phyloP scores from a whole-genome alignment of 352 stramenopile species.

The Pythium dissotocum region DNA sequence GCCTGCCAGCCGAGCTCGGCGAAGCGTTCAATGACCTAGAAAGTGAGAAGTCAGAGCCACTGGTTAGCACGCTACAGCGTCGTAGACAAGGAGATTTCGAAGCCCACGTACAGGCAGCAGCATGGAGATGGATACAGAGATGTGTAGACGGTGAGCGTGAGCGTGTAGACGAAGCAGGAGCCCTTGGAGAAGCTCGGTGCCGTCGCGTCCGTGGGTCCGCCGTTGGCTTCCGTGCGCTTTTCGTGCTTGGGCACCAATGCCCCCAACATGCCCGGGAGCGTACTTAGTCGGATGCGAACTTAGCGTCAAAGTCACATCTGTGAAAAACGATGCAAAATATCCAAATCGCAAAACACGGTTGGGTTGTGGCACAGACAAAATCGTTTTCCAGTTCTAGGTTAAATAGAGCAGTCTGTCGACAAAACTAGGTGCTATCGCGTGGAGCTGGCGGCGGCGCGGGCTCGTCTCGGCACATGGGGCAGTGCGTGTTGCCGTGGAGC shows the following conservation, averaged over 20 bases:
- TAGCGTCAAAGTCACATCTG: slow-evolving; percentile 17
- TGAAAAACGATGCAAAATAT: neutral
- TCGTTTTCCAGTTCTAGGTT: slow-evolving; percentile 3
- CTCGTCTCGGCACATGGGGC: slow-evolving; percentile 85
- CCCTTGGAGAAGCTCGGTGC: neutral
- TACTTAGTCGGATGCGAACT: slow-evolving; percentile 22
- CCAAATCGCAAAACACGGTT: slow-evolving; percentile 15
- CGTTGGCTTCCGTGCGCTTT: neutral
- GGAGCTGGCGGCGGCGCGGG: slow-evolving; percentile 31
- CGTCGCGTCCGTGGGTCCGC: neutral
- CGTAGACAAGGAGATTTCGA: neutral
- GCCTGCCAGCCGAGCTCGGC: slow-evolving; percentile 75
- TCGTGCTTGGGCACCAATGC: slow-evolving; percentile 13
- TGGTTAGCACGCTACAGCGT: neutral
- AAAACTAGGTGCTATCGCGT: slow-evolving; percentile 28
- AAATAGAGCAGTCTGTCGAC: slow-evolving; percentile 17
- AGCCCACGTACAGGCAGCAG: slow-evolving; percentile 28
- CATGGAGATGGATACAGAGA: slow-evolving; percentile 11
- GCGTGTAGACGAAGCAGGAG: neutral
- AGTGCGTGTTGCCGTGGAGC: slow-evolving; percentile 80
- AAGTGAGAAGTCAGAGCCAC: neutral
- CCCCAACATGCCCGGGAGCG: neutral
- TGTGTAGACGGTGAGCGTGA: neutral
- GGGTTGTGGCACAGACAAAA: neutral
- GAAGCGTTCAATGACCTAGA: slow-evolving; percentile 75